Evolutionary conservation across 306 rosid genomes (phyloP).

Genomic region (Inga laurina): DNA sequence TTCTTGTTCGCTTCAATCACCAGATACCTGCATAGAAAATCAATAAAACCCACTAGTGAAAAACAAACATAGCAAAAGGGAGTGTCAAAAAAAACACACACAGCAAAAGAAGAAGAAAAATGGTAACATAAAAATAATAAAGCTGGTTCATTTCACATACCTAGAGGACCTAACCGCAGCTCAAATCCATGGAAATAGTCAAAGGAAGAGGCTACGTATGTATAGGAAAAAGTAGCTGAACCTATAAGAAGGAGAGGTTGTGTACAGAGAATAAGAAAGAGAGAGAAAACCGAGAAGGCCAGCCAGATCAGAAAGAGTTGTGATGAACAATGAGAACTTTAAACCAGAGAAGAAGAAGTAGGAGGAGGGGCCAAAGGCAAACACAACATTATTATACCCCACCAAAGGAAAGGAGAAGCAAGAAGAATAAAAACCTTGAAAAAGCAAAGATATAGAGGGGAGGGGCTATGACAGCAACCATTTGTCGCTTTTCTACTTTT

Average conservation of each 20-base stretch:
- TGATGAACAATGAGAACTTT: neutral
- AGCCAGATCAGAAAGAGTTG: neutral
- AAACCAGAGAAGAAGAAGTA: neutral
- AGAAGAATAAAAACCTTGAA: constrained; percentile 7
- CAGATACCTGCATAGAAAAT: neutral
- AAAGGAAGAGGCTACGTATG: neutral
- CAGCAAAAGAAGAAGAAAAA: neutral
- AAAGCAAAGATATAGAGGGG: constrained; percentile 35
- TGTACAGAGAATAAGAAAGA: neutral
- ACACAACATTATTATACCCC: neutral
- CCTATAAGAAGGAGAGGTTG: neutral
- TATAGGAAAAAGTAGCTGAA: neutral
- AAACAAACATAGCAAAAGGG: constrained; percentile 1
- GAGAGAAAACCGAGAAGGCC: neutral
- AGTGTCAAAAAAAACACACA: neutral
- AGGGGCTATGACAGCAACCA: constrained; percentile 42
- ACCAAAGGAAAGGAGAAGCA: constrained; percentile 28
- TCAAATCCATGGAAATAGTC: constrained; percentile 27
- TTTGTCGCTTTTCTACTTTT: constrained; percentile 24
- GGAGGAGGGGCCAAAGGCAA: neutral
- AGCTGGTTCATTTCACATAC: constrained; percentile 1
- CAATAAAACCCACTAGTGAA: constrained; percentile 8
- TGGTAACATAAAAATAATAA: neutral
- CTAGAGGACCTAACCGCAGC: constrained; percentile 37
- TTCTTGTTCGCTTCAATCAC: neutral